A percentile compares a stretch with the other conserved stretches of the same genome.
Conservation (phyloP, 2,329 filamentous ascomycete species). For the Boeremia lycopersici region DNA sequence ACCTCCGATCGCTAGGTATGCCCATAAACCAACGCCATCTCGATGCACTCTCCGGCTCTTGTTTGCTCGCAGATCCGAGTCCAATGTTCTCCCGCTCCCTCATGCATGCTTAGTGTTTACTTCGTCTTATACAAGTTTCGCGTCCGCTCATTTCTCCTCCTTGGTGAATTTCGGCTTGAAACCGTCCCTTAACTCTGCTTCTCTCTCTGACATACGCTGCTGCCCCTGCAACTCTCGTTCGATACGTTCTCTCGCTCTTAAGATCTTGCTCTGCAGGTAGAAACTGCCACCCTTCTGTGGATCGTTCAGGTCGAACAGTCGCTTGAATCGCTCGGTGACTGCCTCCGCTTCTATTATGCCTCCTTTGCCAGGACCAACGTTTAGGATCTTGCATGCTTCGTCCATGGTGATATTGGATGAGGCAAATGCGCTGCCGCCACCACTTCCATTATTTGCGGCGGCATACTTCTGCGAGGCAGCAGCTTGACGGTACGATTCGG, state of each 20-base stretch:
- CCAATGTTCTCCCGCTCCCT: neutral
- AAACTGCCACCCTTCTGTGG: conserved; percentile 96
- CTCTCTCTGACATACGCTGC: conserved; percentile 71
- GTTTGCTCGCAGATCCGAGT: neutral
- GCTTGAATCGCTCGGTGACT: conserved; percentile 88
- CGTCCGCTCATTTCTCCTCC: conserved; percentile 55
- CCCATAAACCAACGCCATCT: conserved; percentile 26
- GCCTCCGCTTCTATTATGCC: conserved; percentile 79
- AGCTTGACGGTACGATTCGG: conserved; percentile 95
- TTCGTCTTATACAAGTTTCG: neutral
- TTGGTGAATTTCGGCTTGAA: conserved; percentile 97
- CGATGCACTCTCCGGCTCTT: conserved; percentile 24
- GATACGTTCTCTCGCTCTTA: conserved; percentile 88
- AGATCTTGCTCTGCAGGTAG: conserved; percentile 96
- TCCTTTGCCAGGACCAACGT: conserved; percentile 84
- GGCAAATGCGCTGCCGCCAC: conserved; percentile 55
- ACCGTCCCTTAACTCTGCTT: conserved; percentile 80
- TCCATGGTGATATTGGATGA: conserved; percentile 85
- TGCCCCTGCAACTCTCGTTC: conserved; percentile 81
- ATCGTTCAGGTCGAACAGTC: conserved; percentile 91
- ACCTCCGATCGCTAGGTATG: conserved; percentile 26
- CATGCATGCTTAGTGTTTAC: neutral
- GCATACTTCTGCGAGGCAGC: conserved; percentile 84
- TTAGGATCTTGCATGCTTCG: conserved; percentile 96
- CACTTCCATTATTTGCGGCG: conserved; percentile 66